phyloP scores from a whole-genome alignment of 768 basidiomycete genomes.

The Boletales sp. region DNA sequence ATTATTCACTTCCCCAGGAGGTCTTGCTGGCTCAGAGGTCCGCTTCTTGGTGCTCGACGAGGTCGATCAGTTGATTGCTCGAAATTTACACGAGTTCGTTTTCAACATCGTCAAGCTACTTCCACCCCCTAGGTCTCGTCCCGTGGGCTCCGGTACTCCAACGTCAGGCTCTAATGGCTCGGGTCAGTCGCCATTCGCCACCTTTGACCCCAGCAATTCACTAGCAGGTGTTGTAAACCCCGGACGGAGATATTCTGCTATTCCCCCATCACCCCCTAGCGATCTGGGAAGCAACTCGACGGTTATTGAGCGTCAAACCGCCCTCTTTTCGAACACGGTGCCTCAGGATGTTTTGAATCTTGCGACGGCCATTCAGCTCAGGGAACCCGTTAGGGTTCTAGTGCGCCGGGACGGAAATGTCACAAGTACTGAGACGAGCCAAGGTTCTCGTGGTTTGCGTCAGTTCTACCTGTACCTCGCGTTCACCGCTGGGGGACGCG shows the following conservation, averaged over 20 bases:
- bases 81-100: conserved; percentile 94
- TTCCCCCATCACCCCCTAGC: conserved; percentile 45
- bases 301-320: conserved; percentile 78
- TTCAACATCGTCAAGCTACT: conserved; percentile 90
- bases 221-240: conserved; percentile 33
- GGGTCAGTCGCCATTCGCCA: conserved; percentile 43
- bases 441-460: conserved; percentile 79
- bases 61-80: conserved; percentile 95
- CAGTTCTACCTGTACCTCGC: conserved; percentile 97
- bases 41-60: conserved; percentile 95
- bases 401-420: conserved; percentile 89
- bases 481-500: conserved; percentile 81
- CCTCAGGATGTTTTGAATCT: conserved; percentile 97
- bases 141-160: conserved; percentile 35
- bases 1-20: conserved; percentile 77
- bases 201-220: conserved; percentile 42
- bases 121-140: conserved; percentile 79
- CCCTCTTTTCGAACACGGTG: conserved; percentile 96
- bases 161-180: conserved; percentile 29
- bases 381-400: conserved; percentile 96
- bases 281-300: conserved; percentile 32
- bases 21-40: conserved; percentile 78
- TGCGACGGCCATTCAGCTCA: conserved; percentile 86
- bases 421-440: conserved; percentile 60
- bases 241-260: conserved; percentile 58